phyloP scores from a whole-genome alignment of 225 moss, liverwort and hornwort genomes.

The Lunularia cruciata region DNA sequence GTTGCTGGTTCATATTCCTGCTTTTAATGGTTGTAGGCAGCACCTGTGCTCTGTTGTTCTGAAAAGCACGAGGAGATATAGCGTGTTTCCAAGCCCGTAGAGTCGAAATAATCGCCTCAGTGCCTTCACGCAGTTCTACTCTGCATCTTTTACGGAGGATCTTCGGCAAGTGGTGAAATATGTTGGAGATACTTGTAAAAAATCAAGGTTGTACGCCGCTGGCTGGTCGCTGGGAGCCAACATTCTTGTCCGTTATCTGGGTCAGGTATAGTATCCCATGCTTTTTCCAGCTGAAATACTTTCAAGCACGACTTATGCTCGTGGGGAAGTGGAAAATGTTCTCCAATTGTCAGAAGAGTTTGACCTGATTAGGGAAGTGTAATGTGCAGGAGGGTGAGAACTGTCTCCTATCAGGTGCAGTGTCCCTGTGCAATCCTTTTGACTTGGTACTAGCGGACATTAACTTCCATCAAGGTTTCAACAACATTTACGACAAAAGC shows the following conservation, averaged over 20 bases:
- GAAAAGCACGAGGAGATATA: not conserved
- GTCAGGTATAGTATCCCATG: slow-evolving; percentile 50
- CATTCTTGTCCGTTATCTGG: slow-evolving; percentile 77
- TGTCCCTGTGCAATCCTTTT: slow-evolving; percentile 92
- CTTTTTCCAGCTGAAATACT: no score
- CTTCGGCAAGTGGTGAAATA: slow-evolving; percentile 94
- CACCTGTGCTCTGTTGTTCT: not conserved
- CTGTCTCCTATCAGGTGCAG: slow-evolving; percentile 79
- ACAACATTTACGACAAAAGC: slow-evolving; percentile 75
- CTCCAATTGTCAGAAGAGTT: no score
- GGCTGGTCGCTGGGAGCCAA: slow-evolving; percentile 98
- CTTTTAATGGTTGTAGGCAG: not conserved
- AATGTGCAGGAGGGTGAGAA: slow-evolving; percentile 76
- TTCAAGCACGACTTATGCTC: no score
- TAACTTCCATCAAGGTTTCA: slow-evolving; percentile 90
- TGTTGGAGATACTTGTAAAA: slow-evolving; percentile 50
- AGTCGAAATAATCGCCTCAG: not conserved
- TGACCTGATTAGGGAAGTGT: slow-evolving; percentile 3
- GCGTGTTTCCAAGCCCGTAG: not conserved
- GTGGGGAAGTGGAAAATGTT: no score
- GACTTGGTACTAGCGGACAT: slow-evolving; percentile 69
- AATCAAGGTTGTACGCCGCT: slow-evolving; percentile 63
- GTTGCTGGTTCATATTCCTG: not conserved
- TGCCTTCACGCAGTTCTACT: slow-evolving; percentile 72
- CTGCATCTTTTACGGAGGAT: slow-evolving; percentile 92